A percentile compares a stretch with the other conserved stretches of the same genome.
phyloP scores from a whole-genome alignment of 345 rosid genomes.

The Salix arbutifolia region DNA sequence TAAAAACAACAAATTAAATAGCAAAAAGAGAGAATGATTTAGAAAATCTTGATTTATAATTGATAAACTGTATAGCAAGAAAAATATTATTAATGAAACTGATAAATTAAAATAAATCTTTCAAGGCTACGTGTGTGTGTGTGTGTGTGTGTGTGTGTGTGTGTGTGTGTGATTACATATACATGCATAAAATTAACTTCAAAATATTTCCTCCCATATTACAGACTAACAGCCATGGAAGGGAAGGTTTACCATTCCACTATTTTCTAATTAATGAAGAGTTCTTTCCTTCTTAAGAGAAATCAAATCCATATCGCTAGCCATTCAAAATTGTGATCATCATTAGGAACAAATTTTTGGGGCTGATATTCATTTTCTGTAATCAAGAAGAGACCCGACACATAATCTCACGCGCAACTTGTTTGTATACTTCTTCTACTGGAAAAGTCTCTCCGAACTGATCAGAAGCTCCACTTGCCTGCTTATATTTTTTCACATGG shows the following conservation, averaged over 20 bases:
- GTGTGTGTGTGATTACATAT: too few relatives aligned
- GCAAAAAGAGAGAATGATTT: background rate
- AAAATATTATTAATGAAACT: background rate
- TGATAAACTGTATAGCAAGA: too few relatives aligned
- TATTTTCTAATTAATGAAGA: background rate
- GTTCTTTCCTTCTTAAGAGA: background rate
- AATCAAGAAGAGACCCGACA: conserved; percentile 37
- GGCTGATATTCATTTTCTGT: background rate
- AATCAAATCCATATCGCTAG: background rate
- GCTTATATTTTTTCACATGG: conserved; percentile 4
- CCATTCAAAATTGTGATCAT: background rate
- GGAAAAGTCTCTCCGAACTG: conserved; percentile 38
- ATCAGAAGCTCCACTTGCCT: conserved; percentile 32
- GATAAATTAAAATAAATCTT: too few relatives aligned
- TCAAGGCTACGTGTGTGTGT: too few relatives aligned
- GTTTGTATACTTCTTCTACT: conserved; percentile 48
- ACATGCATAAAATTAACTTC: background rate
- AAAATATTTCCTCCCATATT: background rate
- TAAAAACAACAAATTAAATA: too few relatives aligned
- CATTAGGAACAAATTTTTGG: background rate
- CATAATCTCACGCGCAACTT: conserved; percentile 57
- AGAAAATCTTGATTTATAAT: too few relatives aligned
- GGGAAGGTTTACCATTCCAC: too few relatives aligned
- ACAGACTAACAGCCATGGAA: background rate
- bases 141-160: too few relatives aligned